These are phyloP conservation scores for Passiflora organensis DNA, from an alignment of 345 rosid species.

Conservation along the genomic window DNA sequence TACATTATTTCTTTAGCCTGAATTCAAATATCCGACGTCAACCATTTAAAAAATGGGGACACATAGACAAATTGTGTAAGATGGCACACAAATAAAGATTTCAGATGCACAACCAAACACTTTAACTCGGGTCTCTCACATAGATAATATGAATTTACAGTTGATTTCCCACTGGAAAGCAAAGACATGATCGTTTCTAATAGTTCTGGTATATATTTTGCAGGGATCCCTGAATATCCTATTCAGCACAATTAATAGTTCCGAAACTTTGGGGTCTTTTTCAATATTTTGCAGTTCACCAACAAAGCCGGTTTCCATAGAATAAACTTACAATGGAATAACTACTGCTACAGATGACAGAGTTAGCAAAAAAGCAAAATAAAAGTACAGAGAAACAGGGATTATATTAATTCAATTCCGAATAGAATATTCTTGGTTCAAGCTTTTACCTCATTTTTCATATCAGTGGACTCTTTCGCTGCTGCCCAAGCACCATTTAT, in stretches of 20 bases:
- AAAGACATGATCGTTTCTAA: not conserved
- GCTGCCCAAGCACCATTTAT: constrained; percentile 85
- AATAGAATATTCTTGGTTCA: not conserved
- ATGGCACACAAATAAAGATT: not conserved
- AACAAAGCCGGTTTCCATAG: not conserved
- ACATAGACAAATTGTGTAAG: not conserved
- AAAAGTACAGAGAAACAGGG: too few relatives aligned
- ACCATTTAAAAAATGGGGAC: not conserved
- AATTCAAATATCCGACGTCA: constrained; percentile 11
- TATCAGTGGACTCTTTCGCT: constrained; percentile 73
- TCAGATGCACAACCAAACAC: not conserved
- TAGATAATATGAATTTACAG: not conserved
- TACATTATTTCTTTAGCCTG: constrained; percentile 93
- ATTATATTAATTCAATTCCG: too few relatives aligned
- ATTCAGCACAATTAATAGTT: not conserved
- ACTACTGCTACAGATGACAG: too few relatives aligned
- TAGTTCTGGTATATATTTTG: not conserved
- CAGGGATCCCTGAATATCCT: not conserved
- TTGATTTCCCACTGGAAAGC: not conserved
- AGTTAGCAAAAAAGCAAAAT: too few relatives aligned
- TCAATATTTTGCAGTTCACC: constrained; percentile 1
- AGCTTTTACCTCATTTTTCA: constrained; percentile 65
- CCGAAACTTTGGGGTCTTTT: not conserved
- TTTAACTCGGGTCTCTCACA: not conserved
- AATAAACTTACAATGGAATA: not conserved